Base-by-base conservation (phyloP, 352 stramenopile species). In the Phytophthora litchii region DNA sequence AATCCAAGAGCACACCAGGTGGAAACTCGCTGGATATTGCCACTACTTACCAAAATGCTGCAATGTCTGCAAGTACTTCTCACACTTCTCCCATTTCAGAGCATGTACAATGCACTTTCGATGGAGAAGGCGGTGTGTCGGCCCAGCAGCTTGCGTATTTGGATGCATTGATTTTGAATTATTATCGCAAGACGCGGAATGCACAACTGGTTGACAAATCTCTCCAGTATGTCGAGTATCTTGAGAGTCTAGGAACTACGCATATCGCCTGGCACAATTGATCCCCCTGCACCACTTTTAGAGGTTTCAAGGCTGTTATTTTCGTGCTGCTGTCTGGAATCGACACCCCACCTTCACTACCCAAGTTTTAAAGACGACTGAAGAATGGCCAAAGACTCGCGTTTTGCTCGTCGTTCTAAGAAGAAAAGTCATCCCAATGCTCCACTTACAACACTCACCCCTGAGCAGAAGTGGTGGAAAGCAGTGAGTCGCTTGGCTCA, bases 161-260 rank as follows among this genome's bases (percentile, higher is more conserved):
- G n/a, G 81, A 91, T 47, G 70, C 70, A 0, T 70, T 91, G 37
- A 61, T 91, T 13, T 62, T 86, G 16, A 77, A 81, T 32, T 61
- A 86, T 56, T 87, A 76, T 73, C 66, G 62, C 12, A 77, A 80
- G 17, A 61, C 59, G 3, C 62, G 67, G 37, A 60, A 67, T 44
- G 56, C 53, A 0, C 55, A 72, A 1, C 54, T 74, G 4, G 58
- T 70, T n/a, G 56, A 80, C 32, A 77, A 31, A 3, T 76, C 77
- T 5, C 31, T 80, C 10, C 53, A 73, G 16, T 86, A 78, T 51
- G 59, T 88, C 23, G 54, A 88, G 25, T 83, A 79, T 37, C 43
- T 92, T 2, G 67, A 88, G 31, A 67, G 45, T 44, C 36, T 70
- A 16, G 59, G 44, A 13, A 38, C 13, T 13, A 60, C 47, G 8